Conservation (phyloP, 805 yeast species). For the Starmerella davenportii region DNA sequence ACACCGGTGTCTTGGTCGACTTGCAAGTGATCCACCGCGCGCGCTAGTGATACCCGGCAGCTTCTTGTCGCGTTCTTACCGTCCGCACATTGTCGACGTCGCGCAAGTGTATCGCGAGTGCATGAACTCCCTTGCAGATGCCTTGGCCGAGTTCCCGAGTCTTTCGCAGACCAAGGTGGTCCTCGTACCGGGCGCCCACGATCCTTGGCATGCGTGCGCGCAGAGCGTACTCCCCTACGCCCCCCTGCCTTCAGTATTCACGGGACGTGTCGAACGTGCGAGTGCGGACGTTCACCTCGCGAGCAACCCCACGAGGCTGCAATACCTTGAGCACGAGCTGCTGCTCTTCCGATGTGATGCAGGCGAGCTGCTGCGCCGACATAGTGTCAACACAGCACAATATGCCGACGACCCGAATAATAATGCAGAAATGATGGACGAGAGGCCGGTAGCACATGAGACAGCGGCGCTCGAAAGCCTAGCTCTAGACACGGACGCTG, state of each 20-base stretch:
- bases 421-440: not conserved
- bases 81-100: conserved; percentile 26
- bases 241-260: conserved; percentile 53
- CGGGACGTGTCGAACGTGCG: conserved; percentile 44
- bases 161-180: conserved; percentile 42
- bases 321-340: conserved; percentile 70
- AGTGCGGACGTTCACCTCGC: conserved; percentile 37
- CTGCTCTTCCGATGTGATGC: conserved; percentile 56
- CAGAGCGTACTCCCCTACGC: conserved; percentile 50
- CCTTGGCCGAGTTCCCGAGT: conserved; percentile 41
- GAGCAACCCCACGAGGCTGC: conserved; percentile 64
- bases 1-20: conserved; percentile 36
- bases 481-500: conserved; percentile 1
- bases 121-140: conserved; percentile 56
- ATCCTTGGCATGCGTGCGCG: conserved; percentile 80
- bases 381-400: conserved; percentile 29
- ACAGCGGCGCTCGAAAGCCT: not conserved
- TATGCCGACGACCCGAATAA: conserved; percentile 18
- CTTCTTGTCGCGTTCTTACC: conserved; percentile 49
- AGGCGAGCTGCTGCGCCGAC: conserved; percentile 50
- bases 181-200: conserved; percentile 77
- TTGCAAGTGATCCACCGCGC: conserved; percentile 43
- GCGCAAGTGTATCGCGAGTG: conserved; percentile 34
- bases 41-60: conserved; percentile 72
- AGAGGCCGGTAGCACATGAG: not conserved